These are phyloP conservation scores for Streptanthus diversifolius DNA, from an alignment of 345 rosid genomes.

Conservation along the genomic window DNA sequence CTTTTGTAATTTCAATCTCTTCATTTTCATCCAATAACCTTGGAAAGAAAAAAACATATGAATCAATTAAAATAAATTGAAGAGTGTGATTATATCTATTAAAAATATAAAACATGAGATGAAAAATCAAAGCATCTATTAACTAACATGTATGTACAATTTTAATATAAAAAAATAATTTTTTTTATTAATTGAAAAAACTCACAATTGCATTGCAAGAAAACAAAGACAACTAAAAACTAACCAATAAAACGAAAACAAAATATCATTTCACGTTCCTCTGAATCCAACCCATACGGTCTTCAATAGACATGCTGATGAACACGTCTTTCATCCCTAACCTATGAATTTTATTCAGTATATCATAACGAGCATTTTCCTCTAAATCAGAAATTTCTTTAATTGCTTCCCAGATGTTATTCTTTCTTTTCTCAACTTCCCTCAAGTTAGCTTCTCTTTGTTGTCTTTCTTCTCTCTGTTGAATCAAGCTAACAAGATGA, in stretches of 20 bases:
- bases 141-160: too few species aligned
- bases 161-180: too few species aligned
- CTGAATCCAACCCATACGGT: too few species aligned
- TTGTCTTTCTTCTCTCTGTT: background rate
- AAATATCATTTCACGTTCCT: background rate
- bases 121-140: too few species aligned
- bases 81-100: too few species aligned
- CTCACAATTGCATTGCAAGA: rapidly evolving
- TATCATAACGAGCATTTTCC: background rate
- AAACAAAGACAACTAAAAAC: too few species aligned
- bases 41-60: background rate
- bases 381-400: background rate
- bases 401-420: background rate
- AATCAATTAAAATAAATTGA: background rate
- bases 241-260: too few species aligned
- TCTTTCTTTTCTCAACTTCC: background rate
- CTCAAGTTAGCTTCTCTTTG: background rate
- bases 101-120: too few species aligned
- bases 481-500: background rate
- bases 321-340: too few species aligned
- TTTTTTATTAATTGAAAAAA: too few species aligned
- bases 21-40: background rate
- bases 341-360: too few species aligned
- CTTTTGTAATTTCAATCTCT: background rate
- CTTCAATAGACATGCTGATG: too few species aligned